Conservation (phyloP, 306 rosid genomes). For the Acacia crassicarpa region DNA sequence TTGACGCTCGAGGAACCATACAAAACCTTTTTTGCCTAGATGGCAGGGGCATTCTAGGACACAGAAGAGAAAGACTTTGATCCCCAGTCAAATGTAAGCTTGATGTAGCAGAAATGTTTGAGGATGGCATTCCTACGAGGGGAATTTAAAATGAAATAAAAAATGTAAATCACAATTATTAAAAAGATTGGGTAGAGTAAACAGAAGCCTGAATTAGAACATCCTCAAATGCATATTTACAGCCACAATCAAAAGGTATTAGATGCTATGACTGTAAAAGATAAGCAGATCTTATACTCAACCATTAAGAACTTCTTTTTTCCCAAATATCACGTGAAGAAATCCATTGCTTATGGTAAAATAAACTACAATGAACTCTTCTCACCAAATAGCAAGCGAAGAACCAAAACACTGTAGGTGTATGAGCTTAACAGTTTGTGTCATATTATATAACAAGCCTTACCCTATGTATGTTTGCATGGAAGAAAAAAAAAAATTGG, state of each 20-base stretch:
- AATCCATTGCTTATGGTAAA: not conserved
- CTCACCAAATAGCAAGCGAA: not conserved
- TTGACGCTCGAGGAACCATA: conserved; percentile 61
- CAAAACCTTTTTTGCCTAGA: conserved; percentile 36
- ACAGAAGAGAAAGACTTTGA: conserved; percentile 55
- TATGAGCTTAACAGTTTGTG: not conserved
- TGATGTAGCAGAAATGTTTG: conserved; percentile 55
- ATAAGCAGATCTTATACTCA: not conserved
- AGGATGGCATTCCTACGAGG: conserved; percentile 45
- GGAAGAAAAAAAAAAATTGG: too few relatives aligned
- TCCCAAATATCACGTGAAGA: not conserved
- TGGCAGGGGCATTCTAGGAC: conserved; percentile 51
- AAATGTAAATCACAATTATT: not conserved
- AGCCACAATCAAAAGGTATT: not conserved
- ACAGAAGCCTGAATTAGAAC: not conserved
- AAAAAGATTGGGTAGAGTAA: not conserved
- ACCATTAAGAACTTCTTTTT: not conserved
- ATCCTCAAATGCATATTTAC: not conserved
- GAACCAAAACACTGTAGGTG: not conserved
- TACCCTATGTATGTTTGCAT: too few relatives aligned
- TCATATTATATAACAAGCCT: not conserved
- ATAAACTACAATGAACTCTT: not conserved
- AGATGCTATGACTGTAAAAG: not conserved
- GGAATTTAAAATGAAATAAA: conserved; percentile 12
- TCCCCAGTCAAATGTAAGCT: conserved; percentile 55